A percentile compares a stretch with the other conserved stretches of the same genome.
Conservation (phyloP, 2,329 filamentous ascomycete genomes). For the Aspergillus fumigatiaffinis region DNA sequence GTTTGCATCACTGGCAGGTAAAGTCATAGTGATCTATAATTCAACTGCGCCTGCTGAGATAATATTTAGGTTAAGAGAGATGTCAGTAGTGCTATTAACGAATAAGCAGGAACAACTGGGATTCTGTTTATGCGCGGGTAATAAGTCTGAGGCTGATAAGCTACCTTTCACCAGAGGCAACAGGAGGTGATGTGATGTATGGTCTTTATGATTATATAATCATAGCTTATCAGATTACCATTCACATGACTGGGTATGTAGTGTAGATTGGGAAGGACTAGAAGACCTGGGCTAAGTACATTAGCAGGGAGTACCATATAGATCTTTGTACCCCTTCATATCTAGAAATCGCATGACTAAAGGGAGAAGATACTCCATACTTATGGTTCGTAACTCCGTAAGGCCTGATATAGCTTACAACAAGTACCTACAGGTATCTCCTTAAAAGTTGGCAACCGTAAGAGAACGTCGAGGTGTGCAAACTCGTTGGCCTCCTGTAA, state of each 20-base stretch:
- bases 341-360: no score
- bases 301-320: no score
- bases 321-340: no score
- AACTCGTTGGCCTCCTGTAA: no score
- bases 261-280: background rate
- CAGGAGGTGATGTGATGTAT: background rate
- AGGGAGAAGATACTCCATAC: no score
- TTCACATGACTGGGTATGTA: background rate
- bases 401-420: no score
- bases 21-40: conserved; percentile 25
- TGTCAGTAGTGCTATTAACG: background rate
- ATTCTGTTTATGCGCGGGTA: background rate
- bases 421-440: no score
- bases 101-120: background rate
- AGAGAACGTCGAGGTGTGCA: no score
- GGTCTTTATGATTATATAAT: background rate
- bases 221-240: background rate
- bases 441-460: no score
- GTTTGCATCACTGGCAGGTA: conserved; percentile 43
- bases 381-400: background rate
- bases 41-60: background rate
- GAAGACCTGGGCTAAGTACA: background rate
- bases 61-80: background rate
- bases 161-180: background rate
- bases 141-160: no score